Evolutionary conservation across 73 alveolate species (phyloP), one percentile per base, ranked within the genome.

Genomic region (Diophrys sp.): DNA sequence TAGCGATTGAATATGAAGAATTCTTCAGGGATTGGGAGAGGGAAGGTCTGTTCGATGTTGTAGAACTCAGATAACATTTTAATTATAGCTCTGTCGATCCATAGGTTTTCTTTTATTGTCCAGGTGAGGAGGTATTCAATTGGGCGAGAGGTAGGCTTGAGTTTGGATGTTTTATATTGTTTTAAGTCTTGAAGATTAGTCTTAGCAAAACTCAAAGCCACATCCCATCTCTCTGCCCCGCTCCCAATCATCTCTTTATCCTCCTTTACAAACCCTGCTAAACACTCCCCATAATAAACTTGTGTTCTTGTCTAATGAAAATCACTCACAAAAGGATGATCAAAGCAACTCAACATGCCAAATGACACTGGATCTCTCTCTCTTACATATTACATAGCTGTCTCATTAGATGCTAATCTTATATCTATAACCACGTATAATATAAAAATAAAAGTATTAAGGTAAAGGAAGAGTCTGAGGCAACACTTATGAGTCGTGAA

Each of bases 21-120:
- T 2, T 30, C 77, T 28, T 30, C 28, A 56, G 77, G 77, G 77
- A 24, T 70, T 70, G 14, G 77, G 77, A 56, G 77, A 24, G 14
- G 14, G 14, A 56, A 56, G 77, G 77, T 23, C 28, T 70, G 2
- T n/a, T n/a, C 62, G 5, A 44, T 18, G 18, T 44, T 18, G 18
- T 44, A 44, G 18, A 11, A 44, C 62, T 11, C n/a, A 5, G 18
- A 11, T 18, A 44, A 11, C 62, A 44, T 44, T 44, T 44, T 18
- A 11, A 11, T 18, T 5, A 18, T 18, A 11, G 5, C 18, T 44
- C 18, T 44, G 62, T 44, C 62, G 18, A 44, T 5, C 62, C 62
- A 44, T 18, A 18, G 62, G 5, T 44, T 11, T 5, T 44, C 62
- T 44, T 44, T 44, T 44, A 44, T 11, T 44, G 62, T 44, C n/a